Base-by-base conservation (phyloP, 106 monocot genomes). In the Apostasia ramifera region DNA sequence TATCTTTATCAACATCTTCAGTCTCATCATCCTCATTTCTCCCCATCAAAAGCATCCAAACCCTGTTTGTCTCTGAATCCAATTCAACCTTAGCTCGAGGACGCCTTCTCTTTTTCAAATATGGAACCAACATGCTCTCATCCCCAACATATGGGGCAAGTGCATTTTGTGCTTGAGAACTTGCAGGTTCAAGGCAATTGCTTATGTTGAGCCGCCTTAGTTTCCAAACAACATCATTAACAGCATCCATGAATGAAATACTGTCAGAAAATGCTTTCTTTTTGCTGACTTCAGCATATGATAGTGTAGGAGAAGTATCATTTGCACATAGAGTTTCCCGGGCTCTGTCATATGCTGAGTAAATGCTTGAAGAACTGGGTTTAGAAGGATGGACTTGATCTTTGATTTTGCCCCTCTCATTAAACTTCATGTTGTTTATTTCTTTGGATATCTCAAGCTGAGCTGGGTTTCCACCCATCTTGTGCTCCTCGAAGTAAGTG, bases 31-130 rank as follows among this genome's bases (percentile, higher is more conserved):
- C 82, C 53, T 76, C 73, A 67, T 82, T 85, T 56, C 79, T 87
- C 66, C 81, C 86, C 97, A 98, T 98, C 65, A 98, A 77, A 73
- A 92, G 82, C 46, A 83, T 98, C 92, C 92, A 92, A n/a, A 87
- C 85, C 61, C 81, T 77, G 57, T 77, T 73, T 41, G 89, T 87
- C 61, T 91, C 92, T 9, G 73, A 54, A 78, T 92, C 92, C 61
- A 98, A 64, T 69, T 79, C 71, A 57, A 98, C 91, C 71, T 89
- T 82, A 46, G 82, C 76, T 46, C 91, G 76, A 40, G 85, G 82
- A 37, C 73, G 77, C 14, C 73, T 51, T 73, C 78, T 87, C 74
- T 71, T 88, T 5, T 45, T 49, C 70, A 78, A 51, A 71, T 70
- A 84, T 6, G 76, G 65, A 73, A 88, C 84, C 66, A 95, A 77